Evolutionary conservation across 1,284 basidiomycete genomes (phyloP).

Genomic region (Gymnopus androsaceus): DNA sequence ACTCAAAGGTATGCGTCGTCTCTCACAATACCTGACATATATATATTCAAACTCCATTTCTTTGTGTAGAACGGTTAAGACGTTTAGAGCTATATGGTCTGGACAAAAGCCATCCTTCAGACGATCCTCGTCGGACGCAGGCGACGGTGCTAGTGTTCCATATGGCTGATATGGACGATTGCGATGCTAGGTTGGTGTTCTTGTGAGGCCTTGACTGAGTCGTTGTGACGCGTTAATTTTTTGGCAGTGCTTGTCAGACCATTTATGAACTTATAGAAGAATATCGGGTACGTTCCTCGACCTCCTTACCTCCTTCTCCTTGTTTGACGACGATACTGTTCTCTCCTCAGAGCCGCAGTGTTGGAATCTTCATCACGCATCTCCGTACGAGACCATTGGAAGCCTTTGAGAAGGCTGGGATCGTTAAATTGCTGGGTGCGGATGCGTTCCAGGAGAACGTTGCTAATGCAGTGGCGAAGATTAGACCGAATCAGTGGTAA

Average conservation of each 20-base stretch:
- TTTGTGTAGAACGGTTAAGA: slow-evolving; percentile 69
- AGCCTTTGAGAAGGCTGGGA: slow-evolving; percentile 69
- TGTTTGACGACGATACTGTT: neutral
- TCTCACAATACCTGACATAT: slow-evolving; percentile 42
- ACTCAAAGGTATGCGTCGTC: slow-evolving; percentile 58
- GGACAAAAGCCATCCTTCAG: slow-evolving; percentile 80
- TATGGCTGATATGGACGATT: slow-evolving; percentile 81
- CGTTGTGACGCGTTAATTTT: neutral
- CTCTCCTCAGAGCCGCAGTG: slow-evolving; percentile 57
- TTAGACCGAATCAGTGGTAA: slow-evolving; percentile 1
- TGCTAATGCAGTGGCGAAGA: slow-evolving; percentile 57
- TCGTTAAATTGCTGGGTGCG: slow-evolving; percentile 63
- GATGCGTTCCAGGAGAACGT: slow-evolving; percentile 76
- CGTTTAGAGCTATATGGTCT: slow-evolving; percentile 81
- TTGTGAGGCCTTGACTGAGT: neutral
- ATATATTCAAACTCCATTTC: slow-evolving; percentile 45
- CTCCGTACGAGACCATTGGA: slow-evolving; percentile 57
- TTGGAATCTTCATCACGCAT: slow-evolving; percentile 80
- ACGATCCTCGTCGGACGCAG: slow-evolving; percentile 74
- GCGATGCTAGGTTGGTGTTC: slow-evolving; percentile 73
- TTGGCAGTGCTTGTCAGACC: slow-evolving; percentile 77
- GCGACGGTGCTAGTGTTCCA: slow-evolving; percentile 86
- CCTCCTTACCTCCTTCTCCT: neutral
- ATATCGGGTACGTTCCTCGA: slow-evolving; percentile 69
- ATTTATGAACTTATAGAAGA: slow-evolving; percentile 79